Conservation (phyloP, 768 basidiomycete genomes). For the Phaeotremella fagi region DNA sequence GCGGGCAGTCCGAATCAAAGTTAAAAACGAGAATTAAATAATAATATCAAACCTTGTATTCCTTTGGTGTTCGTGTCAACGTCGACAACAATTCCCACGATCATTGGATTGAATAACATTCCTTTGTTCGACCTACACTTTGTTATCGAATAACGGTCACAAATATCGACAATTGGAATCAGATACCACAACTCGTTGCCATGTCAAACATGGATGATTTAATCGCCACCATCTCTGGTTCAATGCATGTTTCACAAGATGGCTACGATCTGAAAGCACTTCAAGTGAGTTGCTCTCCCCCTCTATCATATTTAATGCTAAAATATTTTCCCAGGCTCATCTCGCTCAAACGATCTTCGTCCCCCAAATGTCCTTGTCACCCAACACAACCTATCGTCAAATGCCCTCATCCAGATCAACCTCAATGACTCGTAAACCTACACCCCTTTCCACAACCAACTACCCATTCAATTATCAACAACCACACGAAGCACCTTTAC, state of each 20-base stretch:
- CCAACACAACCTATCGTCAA: conserved; percentile 7
- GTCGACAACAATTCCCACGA: too few relatives aligned
- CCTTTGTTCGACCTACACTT: too few relatives aligned
- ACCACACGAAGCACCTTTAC: conserved; percentile 1
- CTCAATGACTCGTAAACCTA: conserved; percentile 19
- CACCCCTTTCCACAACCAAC: conserved; percentile 11
- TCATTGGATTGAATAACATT: too few relatives aligned
- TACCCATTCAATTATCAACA: background rate
- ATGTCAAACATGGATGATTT: conserved; percentile 29
- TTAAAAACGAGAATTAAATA: too few relatives aligned
- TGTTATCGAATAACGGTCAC: too few relatives aligned
- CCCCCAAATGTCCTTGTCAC: conserved; percentile 10
- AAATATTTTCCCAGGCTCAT: conserved; percentile 11
- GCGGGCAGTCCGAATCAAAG: too few relatives aligned
- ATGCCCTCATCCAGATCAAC: conserved; percentile 22
- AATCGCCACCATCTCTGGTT: conserved; percentile 22
- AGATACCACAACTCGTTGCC: too few relatives aligned
- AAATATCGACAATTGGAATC: background rate
- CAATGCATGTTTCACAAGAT: conserved; percentile 34
- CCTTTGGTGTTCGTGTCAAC: too few relatives aligned
- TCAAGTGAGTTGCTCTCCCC: conserved; percentile 24
- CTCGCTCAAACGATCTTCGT: conserved; percentile 16
- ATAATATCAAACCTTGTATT: too few relatives aligned
- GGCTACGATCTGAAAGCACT: conserved; percentile 33
- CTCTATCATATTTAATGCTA: background rate